Evolutionary conservation across 106 monocot species (phyloP).

Genomic region (Allium cepa): DNA sequence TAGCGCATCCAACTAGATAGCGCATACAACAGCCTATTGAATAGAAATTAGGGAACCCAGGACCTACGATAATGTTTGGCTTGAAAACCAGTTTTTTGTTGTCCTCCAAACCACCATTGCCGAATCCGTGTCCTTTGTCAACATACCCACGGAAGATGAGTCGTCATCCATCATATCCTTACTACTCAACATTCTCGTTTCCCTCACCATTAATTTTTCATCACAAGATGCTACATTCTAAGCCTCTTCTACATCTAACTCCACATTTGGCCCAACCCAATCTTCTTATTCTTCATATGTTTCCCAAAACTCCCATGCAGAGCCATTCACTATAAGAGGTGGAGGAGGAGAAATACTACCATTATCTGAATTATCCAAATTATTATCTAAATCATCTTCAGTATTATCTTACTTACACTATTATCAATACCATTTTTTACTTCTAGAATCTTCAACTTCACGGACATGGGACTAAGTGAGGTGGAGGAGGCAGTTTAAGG

Average conservation of each 20-base stretch:
- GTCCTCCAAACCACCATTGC: slow-evolving; percentile 42
- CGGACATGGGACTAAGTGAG: slow-evolving; percentile 16
- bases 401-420: not conserved
- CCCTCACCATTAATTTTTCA: slow-evolving; percentile 10
- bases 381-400: slow-evolving; percentile 1
- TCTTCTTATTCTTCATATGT: slow-evolving; percentile 52
- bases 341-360: slow-evolving; percentile 38
- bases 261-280: slow-evolving; percentile 51
- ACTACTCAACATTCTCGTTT: not conserved
- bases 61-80: too few species aligned
- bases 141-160: slow-evolving; percentile 38
- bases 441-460: slow-evolving; percentile 2
- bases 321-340: slow-evolving; percentile 24
- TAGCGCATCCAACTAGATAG: too few species aligned
- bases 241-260: slow-evolving; percentile 39
- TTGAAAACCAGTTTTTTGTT: too few species aligned
- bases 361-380: slow-evolving; percentile 16
- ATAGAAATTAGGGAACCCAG: too few species aligned
- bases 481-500: slow-evolving; percentile 27
- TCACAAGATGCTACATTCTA: not conserved
- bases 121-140: slow-evolving; percentile 61
- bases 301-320: slow-evolving; percentile 47
- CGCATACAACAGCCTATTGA: too few species aligned
- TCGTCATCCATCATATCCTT: slow-evolving; percentile 33
- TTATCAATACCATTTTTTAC: not conserved